Percentiles rank a stretch among this genome's conserved stretches.
Evolutionary conservation across 768 basidiomycete species (phyloP).

Genomic region (Lepiota subincarnata): DNA sequence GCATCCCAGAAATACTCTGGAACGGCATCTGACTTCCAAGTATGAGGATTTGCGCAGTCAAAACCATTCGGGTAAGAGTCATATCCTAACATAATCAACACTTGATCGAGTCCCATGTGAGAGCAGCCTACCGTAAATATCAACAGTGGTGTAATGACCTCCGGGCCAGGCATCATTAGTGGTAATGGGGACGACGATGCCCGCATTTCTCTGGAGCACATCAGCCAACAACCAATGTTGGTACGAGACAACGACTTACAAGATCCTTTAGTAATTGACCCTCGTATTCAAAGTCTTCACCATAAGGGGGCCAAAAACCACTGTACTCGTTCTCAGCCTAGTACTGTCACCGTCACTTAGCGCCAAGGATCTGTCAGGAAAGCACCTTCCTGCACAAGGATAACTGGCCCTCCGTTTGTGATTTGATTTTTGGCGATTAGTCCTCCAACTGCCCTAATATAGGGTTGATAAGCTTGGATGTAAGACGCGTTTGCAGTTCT

Average conservation of each 20-base stretch:
- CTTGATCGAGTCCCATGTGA: background rate
- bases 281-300: conserved; percentile 39
- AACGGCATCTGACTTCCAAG: conserved; percentile 41
- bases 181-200: conserved; percentile 44
- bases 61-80: conserved; percentile 52
- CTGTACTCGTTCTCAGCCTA: conserved; percentile 57
- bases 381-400: conserved; percentile 31
- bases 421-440: conserved; percentile 51
- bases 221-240: background rate
- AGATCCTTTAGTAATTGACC: conserved; percentile 27
- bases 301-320: conserved; percentile 32
- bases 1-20: conserved; percentile 39
- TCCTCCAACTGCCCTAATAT: conserved; percentile 43
- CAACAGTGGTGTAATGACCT: conserved; percentile 40
- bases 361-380: background rate
- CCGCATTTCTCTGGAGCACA: conserved; percentile 18
- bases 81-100: conserved; percentile 18
- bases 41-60: conserved; percentile 45
- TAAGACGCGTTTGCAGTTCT: conserved; percentile 37
- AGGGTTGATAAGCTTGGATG: conserved; percentile 44
- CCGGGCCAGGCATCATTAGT: conserved; percentile 44
- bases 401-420: conserved; percentile 56
- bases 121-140: conserved; percentile 37
- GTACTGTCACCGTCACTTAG: conserved; percentile 9
- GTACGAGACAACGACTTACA: conserved; percentile 18